Evolutionary conservation across 2,329 filamentous ascomycete species (phyloP).

Genomic region (Xylaria sp.): DNA sequence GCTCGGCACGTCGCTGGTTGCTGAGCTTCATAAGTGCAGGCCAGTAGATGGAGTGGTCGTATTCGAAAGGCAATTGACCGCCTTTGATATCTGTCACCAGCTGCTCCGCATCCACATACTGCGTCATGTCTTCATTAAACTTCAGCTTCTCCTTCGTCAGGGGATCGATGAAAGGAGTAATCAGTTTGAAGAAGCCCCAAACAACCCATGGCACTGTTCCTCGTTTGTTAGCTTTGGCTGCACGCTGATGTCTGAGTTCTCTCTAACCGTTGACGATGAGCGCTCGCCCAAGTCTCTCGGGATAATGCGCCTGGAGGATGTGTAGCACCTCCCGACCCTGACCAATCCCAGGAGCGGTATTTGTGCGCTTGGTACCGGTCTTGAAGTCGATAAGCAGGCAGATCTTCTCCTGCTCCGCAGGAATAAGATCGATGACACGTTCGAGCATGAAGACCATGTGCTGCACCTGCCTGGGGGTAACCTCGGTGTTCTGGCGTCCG

Average conservation of each 20-base stretch:
- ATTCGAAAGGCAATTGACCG: constrained; percentile 87
- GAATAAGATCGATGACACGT: constrained; percentile 86
- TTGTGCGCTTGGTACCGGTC: constrained; percentile 75
- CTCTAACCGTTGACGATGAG: constrained; percentile 87
- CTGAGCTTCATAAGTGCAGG: constrained; percentile 81
- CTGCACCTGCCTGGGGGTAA: constrained; percentile 86
- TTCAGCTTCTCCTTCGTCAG: constrained; percentile 94
- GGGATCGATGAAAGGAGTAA: constrained; percentile 96
- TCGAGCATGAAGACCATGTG: constrained; percentile 98
- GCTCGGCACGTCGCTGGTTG: constrained; percentile 70
- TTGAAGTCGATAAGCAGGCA: constrained; percentile 94
- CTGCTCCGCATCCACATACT: constrained; percentile 84
- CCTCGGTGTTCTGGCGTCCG: constrained; percentile 90
- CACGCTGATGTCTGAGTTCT: background rate
- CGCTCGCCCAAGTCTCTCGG: constrained; percentile 87
- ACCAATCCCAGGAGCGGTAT: constrained; percentile 76
- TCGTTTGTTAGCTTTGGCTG: constrained; percentile 29
- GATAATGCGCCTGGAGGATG: constrained; percentile 96
- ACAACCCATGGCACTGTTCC: constrained; percentile 86
- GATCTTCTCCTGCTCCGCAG: constrained; percentile 85
- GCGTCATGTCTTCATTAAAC: constrained; percentile 91
- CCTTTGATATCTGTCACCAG: constrained; percentile 80
- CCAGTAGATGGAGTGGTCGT: constrained; percentile 92
- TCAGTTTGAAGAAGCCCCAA: constrained; percentile 93
- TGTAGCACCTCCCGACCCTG: constrained; percentile 85